Evolutionary conservation across 2,329 filamentous ascomycete species (phyloP).

Genomic region (Cadophora gregata): DNA sequence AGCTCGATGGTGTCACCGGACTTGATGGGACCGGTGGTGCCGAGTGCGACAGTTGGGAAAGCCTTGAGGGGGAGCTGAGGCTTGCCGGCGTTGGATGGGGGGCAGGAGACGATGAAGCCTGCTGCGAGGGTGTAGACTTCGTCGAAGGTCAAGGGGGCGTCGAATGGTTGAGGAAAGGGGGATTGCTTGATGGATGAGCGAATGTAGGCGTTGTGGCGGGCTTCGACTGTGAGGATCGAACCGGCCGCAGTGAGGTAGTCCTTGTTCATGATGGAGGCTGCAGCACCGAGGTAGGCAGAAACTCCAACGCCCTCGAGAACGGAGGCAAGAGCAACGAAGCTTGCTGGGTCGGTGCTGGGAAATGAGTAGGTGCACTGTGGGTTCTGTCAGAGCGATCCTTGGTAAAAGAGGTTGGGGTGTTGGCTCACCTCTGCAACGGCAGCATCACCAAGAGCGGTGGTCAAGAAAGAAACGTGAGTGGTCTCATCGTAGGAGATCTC

Average conservation of each 20-base stretch:
- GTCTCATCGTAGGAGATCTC: constrained; percentile 49
- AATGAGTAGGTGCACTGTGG: constrained; percentile 61
- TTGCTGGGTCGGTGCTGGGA: constrained; percentile 52
- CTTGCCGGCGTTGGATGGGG: constrained; percentile 55
- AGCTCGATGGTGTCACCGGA: constrained; percentile 36
- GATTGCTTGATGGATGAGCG: constrained; percentile 54
- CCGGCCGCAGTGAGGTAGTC: constrained; percentile 65
- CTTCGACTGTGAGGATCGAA: constrained; percentile 67
- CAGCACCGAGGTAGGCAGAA: constrained; percentile 66
- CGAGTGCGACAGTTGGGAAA: constrained; percentile 56
- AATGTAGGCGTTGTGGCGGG: constrained; percentile 68
- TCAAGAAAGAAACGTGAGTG: constrained; percentile 63
- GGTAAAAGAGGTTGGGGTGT: neutral
- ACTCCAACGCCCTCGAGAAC: constrained; percentile 64
- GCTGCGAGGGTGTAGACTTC: constrained; percentile 69
- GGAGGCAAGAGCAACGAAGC: constrained; percentile 58
- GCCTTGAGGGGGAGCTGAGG: constrained; percentile 60
- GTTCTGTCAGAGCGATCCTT: neutral
- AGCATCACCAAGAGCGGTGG: constrained; percentile 53
- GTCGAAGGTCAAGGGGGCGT: constrained; percentile 62
- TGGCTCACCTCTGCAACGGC: constrained; percentile 51
- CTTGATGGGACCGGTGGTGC: constrained; percentile 33
- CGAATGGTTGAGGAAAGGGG: constrained; percentile 65
- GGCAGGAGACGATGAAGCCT: constrained; percentile 60
- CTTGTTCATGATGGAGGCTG: constrained; percentile 61